phyloP scores from a whole-genome alignment of 2,329 filamentous ascomycete genomes.

The Emmonsiellopsis sp. region DNA sequence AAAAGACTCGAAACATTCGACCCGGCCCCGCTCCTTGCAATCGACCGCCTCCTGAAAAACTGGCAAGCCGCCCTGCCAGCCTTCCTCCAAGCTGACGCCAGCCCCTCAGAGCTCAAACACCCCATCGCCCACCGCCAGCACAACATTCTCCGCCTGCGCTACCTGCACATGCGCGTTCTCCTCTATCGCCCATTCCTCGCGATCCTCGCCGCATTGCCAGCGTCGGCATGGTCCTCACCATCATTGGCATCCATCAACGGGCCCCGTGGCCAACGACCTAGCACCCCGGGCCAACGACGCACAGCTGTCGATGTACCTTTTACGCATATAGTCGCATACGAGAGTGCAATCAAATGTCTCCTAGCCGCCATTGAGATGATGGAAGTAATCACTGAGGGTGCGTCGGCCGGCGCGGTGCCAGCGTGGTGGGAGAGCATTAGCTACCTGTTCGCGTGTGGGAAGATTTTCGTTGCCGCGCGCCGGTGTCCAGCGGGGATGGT shows the following conservation, averaged over 20 bases:
- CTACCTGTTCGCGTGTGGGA: conserved; percentile 9
- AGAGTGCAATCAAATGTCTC: conserved; percentile 11
- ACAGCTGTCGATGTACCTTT: conserved; percentile 8
- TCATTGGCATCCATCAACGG: too few relatives aligned
- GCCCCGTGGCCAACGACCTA: too few relatives aligned
- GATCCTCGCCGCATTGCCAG: conserved; percentile 9
- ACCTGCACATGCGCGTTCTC: conserved; percentile 16
- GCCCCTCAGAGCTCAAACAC: conserved; percentile 4
- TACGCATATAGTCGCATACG: conserved; percentile 5
- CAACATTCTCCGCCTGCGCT: conserved; percentile 17
- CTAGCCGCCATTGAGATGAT: conserved; percentile 9
- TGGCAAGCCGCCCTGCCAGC: conserved; percentile 17
- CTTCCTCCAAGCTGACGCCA: conserved; percentile 9
- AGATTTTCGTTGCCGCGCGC: conserved; percentile 10
- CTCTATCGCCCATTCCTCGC: conserved; percentile 12
- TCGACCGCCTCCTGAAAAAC: conserved; percentile 14
- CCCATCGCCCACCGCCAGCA: conserved; percentile 15
- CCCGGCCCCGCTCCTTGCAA: conserved; percentile 10
- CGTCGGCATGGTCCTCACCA: background rate
- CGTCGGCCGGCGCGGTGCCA: conserved; percentile 2
- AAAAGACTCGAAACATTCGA: conserved; percentile 14
- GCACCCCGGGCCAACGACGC: background rate
- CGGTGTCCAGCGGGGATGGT: conserved; percentile 4
- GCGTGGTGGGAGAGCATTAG: conserved; percentile 12
- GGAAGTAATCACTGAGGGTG: conserved; percentile 3